Conservation (phyloP, 2,329 filamentous ascomycete genomes). For the Eutypella sp. region DNA sequence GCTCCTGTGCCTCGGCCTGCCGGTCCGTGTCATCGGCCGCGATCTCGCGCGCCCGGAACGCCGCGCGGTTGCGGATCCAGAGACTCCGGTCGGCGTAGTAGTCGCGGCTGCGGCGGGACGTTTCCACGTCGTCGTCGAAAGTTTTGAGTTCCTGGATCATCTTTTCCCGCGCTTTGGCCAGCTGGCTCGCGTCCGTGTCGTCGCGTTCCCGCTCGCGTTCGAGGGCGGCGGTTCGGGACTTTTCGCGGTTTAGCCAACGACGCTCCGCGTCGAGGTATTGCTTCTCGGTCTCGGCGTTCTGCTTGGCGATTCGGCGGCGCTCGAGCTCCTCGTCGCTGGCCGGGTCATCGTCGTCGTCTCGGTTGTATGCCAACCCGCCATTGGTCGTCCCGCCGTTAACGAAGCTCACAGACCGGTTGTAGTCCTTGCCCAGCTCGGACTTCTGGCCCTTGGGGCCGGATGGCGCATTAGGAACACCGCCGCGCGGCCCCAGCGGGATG, state of each 20-base stretch:
- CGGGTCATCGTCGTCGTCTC: constrained; percentile 81
- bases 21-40: constrained; percentile 80
- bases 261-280: constrained; percentile 79
- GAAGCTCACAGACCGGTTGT: constrained; percentile 61
- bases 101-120: constrained; percentile 62
- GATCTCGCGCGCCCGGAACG: constrained; percentile 68
- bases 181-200: constrained; percentile 63
- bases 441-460: constrained; percentile 60
- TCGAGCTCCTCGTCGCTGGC: constrained; percentile 85
- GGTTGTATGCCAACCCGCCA: constrained; percentile 49
- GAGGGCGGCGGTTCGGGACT: constrained; percentile 74
- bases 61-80: constrained; percentile 77
- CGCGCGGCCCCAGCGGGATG: constrained; percentile 69
- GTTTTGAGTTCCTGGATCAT: constrained; percentile 67
- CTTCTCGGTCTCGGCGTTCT: constrained; percentile 72
- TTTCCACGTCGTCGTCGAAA: constrained; percentile 91
- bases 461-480: constrained; percentile 68
- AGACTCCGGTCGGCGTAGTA: constrained; percentile 84
- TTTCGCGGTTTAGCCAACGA: constrained; percentile 86
- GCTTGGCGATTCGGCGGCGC: constrained; percentile 63
- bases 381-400: constrained; percentile 72
- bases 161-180: constrained; percentile 59
- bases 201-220: constrained; percentile 81
- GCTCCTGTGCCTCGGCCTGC: constrained; percentile 70
- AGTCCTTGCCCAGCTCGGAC: constrained; percentile 40